Evolutionary conservation across 257 asterid species (phyloP), one percentile per base, ranked within the genome.

Genomic region (Rubia yunnanensis): DNA sequence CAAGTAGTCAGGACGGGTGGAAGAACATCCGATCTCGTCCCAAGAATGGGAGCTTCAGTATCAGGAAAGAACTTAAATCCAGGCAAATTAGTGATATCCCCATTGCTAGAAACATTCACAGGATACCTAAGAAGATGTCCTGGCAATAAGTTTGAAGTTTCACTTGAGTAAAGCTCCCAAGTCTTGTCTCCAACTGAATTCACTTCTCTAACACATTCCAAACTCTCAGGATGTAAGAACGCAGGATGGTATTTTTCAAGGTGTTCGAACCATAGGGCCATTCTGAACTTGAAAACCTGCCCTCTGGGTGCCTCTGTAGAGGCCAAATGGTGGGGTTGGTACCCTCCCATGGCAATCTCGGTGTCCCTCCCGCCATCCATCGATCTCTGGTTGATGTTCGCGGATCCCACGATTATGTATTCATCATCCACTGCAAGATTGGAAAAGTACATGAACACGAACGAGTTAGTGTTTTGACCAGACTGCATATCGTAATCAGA

Each of bases 321-420:
- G 14, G 80, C 80, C 46, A 88, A 69, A 53, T 89, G 88, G 66
- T 77, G 72, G 0, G 97, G 97, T 70, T 92, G 98, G 68, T 84
- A 92, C 3, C 83, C 98, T 5, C 97, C 98, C 88, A 92, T 89
- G 1, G 96, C 97, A 3, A 92, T 92, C 84, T 92, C 98, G 0
- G 88, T 62, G 76, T 92, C 98, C 66, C 96, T 81, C 3, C 72
- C 89, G 41, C 98, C 97, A 7, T 92, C 94, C 97, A 92, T 92
- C 52, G 98, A 92, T 65, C 96, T 77, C 48, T 92, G 90, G 75
- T 92, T 92, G 79, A 92, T 89, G 86, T 92, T 92, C 17, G 97
- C 97, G 0, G 99, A 92, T 65, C 97, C 99, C 48, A 87, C 38
- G 20, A 92, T 86, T 65, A 89, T 82, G 83, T 89, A 92, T 39